phyloP scores from a whole-genome alignment of 2,329 filamentous ascomycete genomes.

The Cladophialophora chaetospira region DNA sequence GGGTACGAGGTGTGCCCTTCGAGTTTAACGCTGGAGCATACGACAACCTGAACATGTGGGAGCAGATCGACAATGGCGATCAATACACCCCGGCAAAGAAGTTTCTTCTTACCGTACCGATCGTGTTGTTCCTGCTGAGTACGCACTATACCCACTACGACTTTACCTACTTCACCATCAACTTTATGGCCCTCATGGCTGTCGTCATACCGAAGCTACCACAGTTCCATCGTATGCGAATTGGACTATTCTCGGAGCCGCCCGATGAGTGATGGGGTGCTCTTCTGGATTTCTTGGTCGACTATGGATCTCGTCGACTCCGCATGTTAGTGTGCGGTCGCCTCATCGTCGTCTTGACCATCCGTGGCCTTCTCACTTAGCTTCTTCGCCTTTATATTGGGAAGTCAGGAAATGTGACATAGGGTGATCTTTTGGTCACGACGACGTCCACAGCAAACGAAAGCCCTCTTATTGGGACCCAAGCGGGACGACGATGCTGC shows the following conservation, averaged over 20 bases:
- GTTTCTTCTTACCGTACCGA: slow-evolving; percentile 91
- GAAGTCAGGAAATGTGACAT: slow-evolving; percentile 8
- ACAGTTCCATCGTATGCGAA: slow-evolving; percentile 76
- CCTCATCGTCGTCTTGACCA: slow-evolving; percentile 2
- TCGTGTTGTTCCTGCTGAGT: slow-evolving; percentile 91
- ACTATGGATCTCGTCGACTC: not conserved
- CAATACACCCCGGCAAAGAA: slow-evolving; percentile 99
- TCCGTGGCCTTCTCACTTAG: slow-evolving; percentile 11
- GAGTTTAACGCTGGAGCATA: slow-evolving; percentile 99
- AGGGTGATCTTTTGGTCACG: slow-evolving; percentile 4
- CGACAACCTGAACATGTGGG: slow-evolving; percentile 99
- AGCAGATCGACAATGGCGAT: slow-evolving; percentile 98
- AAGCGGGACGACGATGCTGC: not conserved
- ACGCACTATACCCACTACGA: slow-evolving; percentile 99
- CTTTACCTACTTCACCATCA: slow-evolving; percentile 94
- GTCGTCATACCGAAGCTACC: slow-evolving; percentile 97
- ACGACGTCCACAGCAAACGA: not conserved
- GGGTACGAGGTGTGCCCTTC: slow-evolving; percentile 94
- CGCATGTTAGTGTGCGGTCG: not conserved
- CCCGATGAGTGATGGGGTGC: slow-evolving; percentile 64
- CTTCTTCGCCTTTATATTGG: slow-evolving; percentile 8
- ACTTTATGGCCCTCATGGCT: slow-evolving; percentile 86
- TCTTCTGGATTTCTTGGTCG: not conserved
- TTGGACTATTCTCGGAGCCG: slow-evolving; percentile 70
- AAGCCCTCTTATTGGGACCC: not conserved